phyloP scores from a whole-genome alignment of 345 rosid species.

The Lepidium sativum region DNA sequence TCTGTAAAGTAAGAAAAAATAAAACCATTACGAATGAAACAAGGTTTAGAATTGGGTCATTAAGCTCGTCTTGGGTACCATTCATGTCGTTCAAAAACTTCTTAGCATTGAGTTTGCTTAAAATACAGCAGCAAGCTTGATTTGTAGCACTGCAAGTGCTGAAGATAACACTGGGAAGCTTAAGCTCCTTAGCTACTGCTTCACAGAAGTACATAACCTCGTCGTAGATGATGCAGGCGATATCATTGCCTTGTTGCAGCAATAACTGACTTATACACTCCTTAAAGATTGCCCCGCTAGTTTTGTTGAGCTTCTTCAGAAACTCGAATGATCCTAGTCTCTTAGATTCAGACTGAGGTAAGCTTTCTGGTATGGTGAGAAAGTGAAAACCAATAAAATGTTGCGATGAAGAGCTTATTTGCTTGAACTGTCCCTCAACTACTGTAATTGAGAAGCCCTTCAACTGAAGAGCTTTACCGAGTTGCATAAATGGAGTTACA shows the following conservation, averaged over 20 bases:
- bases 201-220: conserved; percentile 21
- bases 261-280: conserved; percentile 3
- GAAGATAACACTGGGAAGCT: conserved; percentile 12
- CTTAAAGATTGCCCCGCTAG: conserved; percentile 26
- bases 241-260: conserved; percentile 11
- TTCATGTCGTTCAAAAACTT: conserved; percentile 1
- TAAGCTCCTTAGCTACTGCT: conserved; percentile 10
- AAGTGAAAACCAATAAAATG: conserved; percentile 29
- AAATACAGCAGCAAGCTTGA: background rate
- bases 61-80: background rate
- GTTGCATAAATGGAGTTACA: conserved; percentile 53
- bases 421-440: conserved; percentile 25
- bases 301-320: conserved; percentile 24
- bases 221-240: conserved; percentile 37
- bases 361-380: conserved; percentile 29
- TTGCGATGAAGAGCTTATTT: conserved; percentile 1
- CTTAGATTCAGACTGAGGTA: background rate
- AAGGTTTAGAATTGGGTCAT: background rate
- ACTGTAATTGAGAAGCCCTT: conserved; percentile 53
- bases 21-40: background rate
- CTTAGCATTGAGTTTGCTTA: background rate
- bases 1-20: background rate
- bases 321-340: background rate
- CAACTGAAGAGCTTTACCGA: conserved; percentile 37
- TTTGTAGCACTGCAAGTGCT: conserved; percentile 9